Conservation (phyloP, 2,329 filamentous ascomycete genomes). For the Laburnicola sp. region DNA sequence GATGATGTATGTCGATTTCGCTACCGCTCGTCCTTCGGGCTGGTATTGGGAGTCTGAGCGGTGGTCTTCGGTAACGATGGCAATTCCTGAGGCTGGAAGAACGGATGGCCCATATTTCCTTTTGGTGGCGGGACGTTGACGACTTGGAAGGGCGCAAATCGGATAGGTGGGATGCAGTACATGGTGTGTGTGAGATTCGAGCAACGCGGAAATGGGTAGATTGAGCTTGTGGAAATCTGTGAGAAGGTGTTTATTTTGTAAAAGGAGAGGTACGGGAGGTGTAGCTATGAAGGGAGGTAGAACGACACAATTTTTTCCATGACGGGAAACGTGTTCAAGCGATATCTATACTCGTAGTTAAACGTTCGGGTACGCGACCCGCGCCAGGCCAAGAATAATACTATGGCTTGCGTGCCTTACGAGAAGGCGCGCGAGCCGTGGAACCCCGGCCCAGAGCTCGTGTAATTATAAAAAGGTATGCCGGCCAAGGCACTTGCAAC, state of each 20-base stretch:
- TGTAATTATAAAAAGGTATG: background rate
- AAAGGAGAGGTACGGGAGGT: background rate
- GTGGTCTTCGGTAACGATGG: constrained; percentile 7
- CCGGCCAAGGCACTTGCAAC: background rate
- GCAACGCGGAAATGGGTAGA: background rate
- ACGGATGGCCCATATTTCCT: constrained; percentile 20
- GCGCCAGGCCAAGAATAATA: no score
- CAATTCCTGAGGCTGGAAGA: constrained; percentile 25
- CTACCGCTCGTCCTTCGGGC: constrained; percentile 2
- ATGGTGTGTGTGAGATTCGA: constrained; percentile 3
- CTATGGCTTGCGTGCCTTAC: constrained; percentile 1
- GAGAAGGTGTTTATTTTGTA: background rate
- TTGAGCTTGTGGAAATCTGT: background rate
- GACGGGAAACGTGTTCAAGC: background rate
- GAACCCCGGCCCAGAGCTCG: background rate
- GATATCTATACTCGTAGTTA: background rate
- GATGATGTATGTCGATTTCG: background rate
- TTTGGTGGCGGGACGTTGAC: constrained; percentile 22
- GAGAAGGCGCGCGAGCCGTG: background rate
- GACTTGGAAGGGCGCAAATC: constrained; percentile 37
- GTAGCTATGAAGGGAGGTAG: no score
- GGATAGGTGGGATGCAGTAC: constrained; percentile 30
- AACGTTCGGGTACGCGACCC: no score
- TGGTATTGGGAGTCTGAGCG: constrained; percentile 2
- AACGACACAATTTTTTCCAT: no score